Conservation (phyloP, 176 grass and related monocot species). For the Poa pratensis region DNA sequence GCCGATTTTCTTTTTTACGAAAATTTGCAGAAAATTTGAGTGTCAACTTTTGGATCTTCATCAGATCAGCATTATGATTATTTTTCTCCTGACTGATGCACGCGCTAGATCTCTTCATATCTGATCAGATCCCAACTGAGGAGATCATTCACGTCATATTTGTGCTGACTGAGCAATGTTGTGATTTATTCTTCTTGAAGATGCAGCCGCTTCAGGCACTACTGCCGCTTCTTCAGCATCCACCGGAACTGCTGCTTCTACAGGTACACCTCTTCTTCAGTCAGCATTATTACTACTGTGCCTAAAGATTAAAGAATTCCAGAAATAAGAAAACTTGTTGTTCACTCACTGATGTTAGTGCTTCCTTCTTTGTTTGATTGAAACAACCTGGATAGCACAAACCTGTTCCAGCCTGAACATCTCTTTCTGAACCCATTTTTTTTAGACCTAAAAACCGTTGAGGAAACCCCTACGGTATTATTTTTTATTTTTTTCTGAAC, state of each 20-base stretch:
- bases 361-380: not conserved
- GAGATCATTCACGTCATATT: not conserved
- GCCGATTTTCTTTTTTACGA: too few relatives aligned
- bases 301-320: not conserved
- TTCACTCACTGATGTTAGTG: not conserved
- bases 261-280: constrained; percentile 15
- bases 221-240: constrained; percentile 46
- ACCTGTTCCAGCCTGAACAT: not conserved
- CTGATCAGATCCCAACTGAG: not conserved
- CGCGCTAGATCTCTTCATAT: not conserved
- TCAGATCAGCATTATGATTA: not conserved
- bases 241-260: constrained; percentile 35
- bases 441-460: too few relatives aligned
- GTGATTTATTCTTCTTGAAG: constrained; percentile 6
- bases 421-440: not conserved
- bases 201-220: not conserved
- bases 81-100: not conserved
- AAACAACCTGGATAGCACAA: not conserved
- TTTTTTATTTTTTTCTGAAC: too few relatives aligned
- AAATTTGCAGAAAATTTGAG: too few relatives aligned
- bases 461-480: too few relatives aligned
- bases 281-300: not conserved
- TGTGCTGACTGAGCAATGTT: not conserved
- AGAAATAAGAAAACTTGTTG: not conserved
- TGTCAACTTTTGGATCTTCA: not conserved